A percentile compares a stretch with the other conserved stretches of the same genome.
Conservation (phyloP, 129 eudicot genomes). For the Helianthus annuus region HanXRQr2.0-SUNRISE NC_035449.2:69378145-69378644, state of each 20-base stretch:
- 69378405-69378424: constrained; percentile 41
- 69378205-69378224: constrained; percentile 44
- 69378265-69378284: constrained; percentile 64
- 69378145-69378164: too few relatives aligned
- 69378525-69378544: too few relatives aligned
- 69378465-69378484: constrained; percentile 85
- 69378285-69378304: constrained; percentile 19
- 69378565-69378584: too few relatives aligned
- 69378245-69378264: constrained; percentile 34
- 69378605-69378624: too few relatives aligned
- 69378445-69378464: constrained; percentile 68
- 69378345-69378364: constrained; percentile 27
- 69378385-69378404: constrained; percentile 30
- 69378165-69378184: constrained; percentile 31
- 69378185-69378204: constrained; percentile 49
- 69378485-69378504: constrained; percentile 30
- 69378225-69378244: constrained; percentile 22
- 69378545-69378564: too few relatives aligned
- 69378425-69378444: constrained; percentile 33
- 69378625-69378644: too few relatives aligned
- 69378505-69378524: constrained; percentile 29
- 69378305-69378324: constrained; percentile 27
- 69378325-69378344: constrained; percentile 20
- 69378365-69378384: constrained; percentile 52
- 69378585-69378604: too few relatives aligned